These are phyloP conservation scores for Globisporangium camurandrum DNA, from an alignment of 352 stramenopile species.

Conservation along the genomic window DNA sequence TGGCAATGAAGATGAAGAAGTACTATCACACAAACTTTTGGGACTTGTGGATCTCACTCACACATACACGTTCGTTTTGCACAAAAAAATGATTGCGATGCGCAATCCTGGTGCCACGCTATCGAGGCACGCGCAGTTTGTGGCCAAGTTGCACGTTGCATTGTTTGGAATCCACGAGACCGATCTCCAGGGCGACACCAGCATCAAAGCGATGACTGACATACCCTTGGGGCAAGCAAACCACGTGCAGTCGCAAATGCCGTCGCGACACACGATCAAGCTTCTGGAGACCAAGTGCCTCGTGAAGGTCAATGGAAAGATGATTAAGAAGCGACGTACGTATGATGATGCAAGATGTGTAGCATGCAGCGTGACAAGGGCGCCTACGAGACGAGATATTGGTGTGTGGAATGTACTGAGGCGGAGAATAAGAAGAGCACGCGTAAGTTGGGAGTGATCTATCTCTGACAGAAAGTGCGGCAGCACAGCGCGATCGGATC, in stretches of 20 bases:
- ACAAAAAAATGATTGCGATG: neutral
- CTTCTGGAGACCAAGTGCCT: neutral
- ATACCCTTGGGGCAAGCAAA: neutral
- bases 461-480: neutral
- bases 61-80: neutral
- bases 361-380: constrained; percentile 2
- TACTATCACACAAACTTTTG: neutral
- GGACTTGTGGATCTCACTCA: neutral
- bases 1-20: neutral
- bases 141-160: neutral
- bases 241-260: constrained; percentile 7
- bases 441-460: neutral
- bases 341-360: neutral
- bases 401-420: constrained; percentile 1
- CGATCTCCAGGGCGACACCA: neutral
- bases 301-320: neutral
- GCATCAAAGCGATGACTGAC: neutral
- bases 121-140: neutral
- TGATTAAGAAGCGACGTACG: neutral
- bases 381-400: too few relatives aligned
- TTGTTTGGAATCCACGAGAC: neutral
- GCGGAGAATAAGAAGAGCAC: neutral
- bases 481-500: neutral
- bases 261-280: neutral
- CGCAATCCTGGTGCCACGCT: neutral